Evolutionary conservation across 257 asterid species (phyloP).

Genomic region (Nicotiana tomentosiformis): DNA sequence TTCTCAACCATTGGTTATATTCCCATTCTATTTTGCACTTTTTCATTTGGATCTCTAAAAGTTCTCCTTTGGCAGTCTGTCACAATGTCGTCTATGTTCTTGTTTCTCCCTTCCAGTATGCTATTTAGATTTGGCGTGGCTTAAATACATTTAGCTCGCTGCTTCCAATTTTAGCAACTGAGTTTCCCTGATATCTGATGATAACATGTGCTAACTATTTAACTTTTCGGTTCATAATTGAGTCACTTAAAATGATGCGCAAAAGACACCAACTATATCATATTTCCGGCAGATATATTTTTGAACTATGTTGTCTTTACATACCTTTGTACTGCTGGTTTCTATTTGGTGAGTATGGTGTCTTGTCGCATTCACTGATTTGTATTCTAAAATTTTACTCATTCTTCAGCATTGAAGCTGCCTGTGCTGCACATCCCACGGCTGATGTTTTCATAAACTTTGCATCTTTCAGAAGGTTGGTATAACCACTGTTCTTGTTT

Average conservation of each 20-base stretch:
- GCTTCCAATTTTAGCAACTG: not conserved
- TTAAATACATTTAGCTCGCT: not conserved
- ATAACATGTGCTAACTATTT: not conserved
- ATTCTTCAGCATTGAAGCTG: constrained; percentile 73
- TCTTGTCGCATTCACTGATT: not conserved
- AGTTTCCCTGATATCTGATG: not conserved
- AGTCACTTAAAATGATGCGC: not conserved
- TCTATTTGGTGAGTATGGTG: not conserved
- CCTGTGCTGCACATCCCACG: constrained; percentile 92
- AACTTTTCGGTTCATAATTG: not conserved
- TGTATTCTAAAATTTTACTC: constrained; percentile 1
- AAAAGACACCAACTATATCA: not conserved
- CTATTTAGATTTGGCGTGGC: not conserved
- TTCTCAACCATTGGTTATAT: not conserved
- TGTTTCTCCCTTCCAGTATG: not conserved
- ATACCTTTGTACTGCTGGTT: not conserved
- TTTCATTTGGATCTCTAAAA: constrained; percentile 1
- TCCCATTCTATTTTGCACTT: not conserved
- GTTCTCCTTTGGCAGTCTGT: not conserved
- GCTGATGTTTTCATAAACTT: constrained; percentile 99
- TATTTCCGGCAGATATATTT: not conserved
- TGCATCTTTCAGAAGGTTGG: constrained; percentile 96
- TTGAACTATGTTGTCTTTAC: not conserved
- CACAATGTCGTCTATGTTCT: not conserved
- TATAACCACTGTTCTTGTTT: not conserved